Evolutionary conservation across 176 grass and related monocot genomes (phyloP), one percentile per base, ranked within the genome.

Genomic region (Hyparrhenia diplandra): DNA sequence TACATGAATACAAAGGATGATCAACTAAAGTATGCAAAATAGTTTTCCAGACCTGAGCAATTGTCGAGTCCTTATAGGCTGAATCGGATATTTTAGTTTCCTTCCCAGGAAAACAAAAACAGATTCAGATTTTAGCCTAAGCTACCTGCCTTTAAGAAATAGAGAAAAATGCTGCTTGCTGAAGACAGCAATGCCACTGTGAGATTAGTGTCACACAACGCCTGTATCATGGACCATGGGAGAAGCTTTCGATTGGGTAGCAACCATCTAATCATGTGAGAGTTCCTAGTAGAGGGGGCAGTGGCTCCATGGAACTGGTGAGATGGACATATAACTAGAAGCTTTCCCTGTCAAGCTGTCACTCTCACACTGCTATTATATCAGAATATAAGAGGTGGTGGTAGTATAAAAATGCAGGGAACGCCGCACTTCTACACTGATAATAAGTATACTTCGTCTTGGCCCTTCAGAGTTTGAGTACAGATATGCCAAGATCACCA

Each of bases 321-420:
- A 82, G 67, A 82, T 46, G 52, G 37, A 29, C 68, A 82, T 62
- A 47, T 71, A 71, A 82, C 18, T 62, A 62, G 67, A 24, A 47
- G 67, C 39, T 2, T 46, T 73, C 55, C 28, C 18, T 82, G 55
- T 82, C 80, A 59, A 59, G 55, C 0, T 59, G 55, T 59, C 55
- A 59, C 55, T 59, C 55, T 59, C 55, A 46, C 54, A 21, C 34
- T 32, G 67, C 27, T 58, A 80, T 69, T 47, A 62, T 43, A 20
- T n/a, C n/a, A 61, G 52, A 39, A 82, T 8, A 43, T 17, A 66
- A 43, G n/a, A n/a, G 24, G 21, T 57, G n/a, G 41, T 29, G 13
- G 75, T 30, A 63, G 55, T 39, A 73, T 82, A 59, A 73, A 82
- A 39, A 34, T 46, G 37, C 67, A 11, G 79, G 1, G 27, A 60